phyloP scores from a whole-genome alignment of 2,329 filamentous ascomycete species.

The Akanthomyces muscarius region DNA sequence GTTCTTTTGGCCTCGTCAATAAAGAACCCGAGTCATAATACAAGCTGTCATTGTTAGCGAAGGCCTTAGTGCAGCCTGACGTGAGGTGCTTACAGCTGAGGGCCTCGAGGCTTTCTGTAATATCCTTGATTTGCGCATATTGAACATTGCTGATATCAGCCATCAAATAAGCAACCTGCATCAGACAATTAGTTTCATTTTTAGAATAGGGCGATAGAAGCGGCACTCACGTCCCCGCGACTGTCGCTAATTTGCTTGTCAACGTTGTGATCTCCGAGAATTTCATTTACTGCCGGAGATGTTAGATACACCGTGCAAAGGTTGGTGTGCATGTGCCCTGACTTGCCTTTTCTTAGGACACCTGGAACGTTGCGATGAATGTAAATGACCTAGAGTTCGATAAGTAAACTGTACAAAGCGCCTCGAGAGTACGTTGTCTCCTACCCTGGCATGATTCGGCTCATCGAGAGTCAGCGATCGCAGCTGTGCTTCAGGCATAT shows the following conservation, averaged over 20 bases:
- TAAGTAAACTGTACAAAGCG: conserved; percentile 19
- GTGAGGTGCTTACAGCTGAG: conserved; percentile 62
- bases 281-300: conserved; percentile 70
- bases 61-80: background rate
- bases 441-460: conserved; percentile 76
- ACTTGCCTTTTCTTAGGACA: conserved; percentile 74
- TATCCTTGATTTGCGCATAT: conserved; percentile 74
- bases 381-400: conserved; percentile 65
- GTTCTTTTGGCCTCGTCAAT: conserved; percentile 29
- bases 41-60: conserved; percentile 31
- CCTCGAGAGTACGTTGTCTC: conserved; percentile 1
- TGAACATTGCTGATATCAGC: conserved; percentile 91
- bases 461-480: conserved; percentile 89
- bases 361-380: conserved; percentile 96
- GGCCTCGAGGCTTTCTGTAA: conserved; percentile 77
- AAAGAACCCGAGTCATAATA: conserved; percentile 46
- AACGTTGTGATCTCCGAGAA: conserved; percentile 92
- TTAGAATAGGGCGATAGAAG: background rate
- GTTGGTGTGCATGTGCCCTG: conserved; percentile 11
- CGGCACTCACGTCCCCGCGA: conserved; percentile 68
- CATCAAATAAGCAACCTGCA: conserved; percentile 86
- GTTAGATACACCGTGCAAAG: conserved; percentile 4
- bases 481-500: conserved; percentile 91
- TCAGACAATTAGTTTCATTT: conserved; percentile 8
- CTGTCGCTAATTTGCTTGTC: conserved; percentile 98